Evolutionary conservation across 1,284 basidiomycete species (phyloP).

Genomic region (Cutaneotrichosporon sp.): DNA sequence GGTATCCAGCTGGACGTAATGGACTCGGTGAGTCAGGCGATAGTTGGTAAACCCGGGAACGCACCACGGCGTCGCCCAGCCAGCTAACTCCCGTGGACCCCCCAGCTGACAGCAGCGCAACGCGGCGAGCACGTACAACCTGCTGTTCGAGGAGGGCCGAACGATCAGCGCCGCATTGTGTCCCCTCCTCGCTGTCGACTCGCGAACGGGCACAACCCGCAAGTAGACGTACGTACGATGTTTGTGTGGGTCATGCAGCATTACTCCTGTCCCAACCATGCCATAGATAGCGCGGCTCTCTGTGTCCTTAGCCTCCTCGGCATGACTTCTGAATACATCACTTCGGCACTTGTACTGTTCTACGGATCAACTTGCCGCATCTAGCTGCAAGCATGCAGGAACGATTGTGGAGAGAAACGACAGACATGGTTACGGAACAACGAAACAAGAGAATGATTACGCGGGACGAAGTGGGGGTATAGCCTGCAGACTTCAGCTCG

Average conservation of each 20-base stretch:
- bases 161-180: slow-evolving; percentile 83
- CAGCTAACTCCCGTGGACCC: too few relatives aligned
- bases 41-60: too few relatives aligned
- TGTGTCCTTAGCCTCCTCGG: not conserved
- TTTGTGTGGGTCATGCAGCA: too few relatives aligned
- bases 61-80: too few relatives aligned
- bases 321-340: slow-evolving; percentile 2
- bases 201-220: slow-evolving; percentile 2
- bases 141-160: slow-evolving; percentile 85
- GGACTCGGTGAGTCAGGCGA: slow-evolving; percentile 81
- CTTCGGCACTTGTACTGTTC: not conserved
- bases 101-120: slow-evolving; percentile 58
- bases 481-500: not conserved
- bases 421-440: not conserved
- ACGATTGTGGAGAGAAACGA: not conserved
- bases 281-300: too few relatives aligned
- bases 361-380: not conserved
- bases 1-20: slow-evolving; percentile 92
- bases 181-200: slow-evolving; percentile 55
- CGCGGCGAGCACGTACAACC: slow-evolving; percentile 90
- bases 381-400: not conserved
- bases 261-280: too few relatives aligned
- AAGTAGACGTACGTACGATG: not conserved
- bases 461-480: too few relatives aligned
- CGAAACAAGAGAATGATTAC: not conserved